Base-by-base conservation (phyloP, 2,329 filamentous ascomycete genomes). In the Penicillium sp. region DNA sequence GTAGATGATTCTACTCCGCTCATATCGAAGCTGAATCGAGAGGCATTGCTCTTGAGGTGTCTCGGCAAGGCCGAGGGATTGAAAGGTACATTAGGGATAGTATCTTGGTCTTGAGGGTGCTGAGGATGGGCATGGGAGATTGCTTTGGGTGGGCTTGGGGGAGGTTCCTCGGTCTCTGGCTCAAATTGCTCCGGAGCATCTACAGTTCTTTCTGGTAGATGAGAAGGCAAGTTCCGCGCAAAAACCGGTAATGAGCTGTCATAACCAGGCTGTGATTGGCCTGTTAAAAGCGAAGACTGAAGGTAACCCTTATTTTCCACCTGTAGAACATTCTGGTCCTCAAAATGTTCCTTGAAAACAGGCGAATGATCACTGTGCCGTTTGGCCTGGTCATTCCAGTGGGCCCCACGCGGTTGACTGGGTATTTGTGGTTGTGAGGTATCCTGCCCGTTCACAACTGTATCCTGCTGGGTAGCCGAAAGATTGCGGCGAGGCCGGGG, bases 21-120 rank as follows among this genome's bases (percentile, higher is more conserved):
- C 65, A 87, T 82, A 61, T 88, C 85, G 63, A 88, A 88, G 63
- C 85, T 88, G 67, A 88, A 88, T 10, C 85, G 77, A 2, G 84
- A 87, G 0, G 85, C 82, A 68, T 82, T 84, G 65, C 84, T 87
- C 56, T 75, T 79, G 54, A 81, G 70, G 63, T 80, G 79, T 58
- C 74, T 78, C 2, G 79, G 79, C 36, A 80, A 59, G 6, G 73
- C 73, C 5, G 72, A 62, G 31, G 68, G 64, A 42, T 67, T 65
- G 41, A 67, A 68, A 13, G 68, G 61, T 38, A 70, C 63, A 53
- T 69, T 63, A 33, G 74, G 69, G 38, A 74, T 64, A 15, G 70
- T 66, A 64, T 71, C 70, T 43, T 69, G 62, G 17, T 70, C 72
- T 43, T 66, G 64, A n/a, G 61, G 57, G 6, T 50, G 55, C 33